phyloP scores from a whole-genome alignment of 2,329 filamentous ascomycete species.

The Alternaria triticimaculans region DNA sequence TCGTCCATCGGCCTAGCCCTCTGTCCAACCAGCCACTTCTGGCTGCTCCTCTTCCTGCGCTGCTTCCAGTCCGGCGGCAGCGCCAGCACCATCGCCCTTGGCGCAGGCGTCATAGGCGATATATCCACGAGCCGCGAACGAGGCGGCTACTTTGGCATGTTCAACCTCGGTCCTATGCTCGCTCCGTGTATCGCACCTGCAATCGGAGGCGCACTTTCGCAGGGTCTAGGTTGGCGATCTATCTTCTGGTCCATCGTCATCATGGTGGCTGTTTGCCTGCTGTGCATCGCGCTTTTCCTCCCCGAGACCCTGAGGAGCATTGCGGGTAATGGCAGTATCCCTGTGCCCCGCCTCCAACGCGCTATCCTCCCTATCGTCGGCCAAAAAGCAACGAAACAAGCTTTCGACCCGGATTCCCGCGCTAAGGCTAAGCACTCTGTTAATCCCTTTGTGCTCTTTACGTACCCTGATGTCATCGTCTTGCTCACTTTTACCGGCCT shows the following conservation, averaged over 20 bases:
- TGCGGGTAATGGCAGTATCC: constrained; percentile 48
- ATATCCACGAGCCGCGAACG: constrained; percentile 72
- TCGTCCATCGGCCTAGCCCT: constrained; percentile 46
- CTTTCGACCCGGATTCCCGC: constrained; percentile 14
- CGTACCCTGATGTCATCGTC: constrained; percentile 50
- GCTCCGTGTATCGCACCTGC: constrained; percentile 40
- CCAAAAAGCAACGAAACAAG: constrained; percentile 24
- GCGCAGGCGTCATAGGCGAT: constrained; percentile 75
- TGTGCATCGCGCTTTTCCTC: constrained; percentile 47
- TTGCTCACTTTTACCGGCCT: constrained; percentile 48
- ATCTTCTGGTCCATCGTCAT: constrained; percentile 52
- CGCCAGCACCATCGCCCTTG: constrained; percentile 60
- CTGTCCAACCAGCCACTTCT: constrained; percentile 40
- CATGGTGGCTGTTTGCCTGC: constrained; percentile 45
- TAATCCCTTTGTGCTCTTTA: constrained; percentile 38
- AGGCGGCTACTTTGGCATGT: constrained; percentile 73
- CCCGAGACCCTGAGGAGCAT: constrained; percentile 53
- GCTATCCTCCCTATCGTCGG: constrained; percentile 32
- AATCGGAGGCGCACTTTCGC: constrained; percentile 43
- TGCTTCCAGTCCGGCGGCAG: constrained; percentile 50
- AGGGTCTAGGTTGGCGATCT: constrained; percentile 44
- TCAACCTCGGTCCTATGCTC: constrained; percentile 59
- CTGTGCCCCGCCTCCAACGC: constrained; percentile 27
- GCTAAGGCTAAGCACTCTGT: constrained; percentile 29
- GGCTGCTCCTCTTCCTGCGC: constrained; percentile 42